Evolutionary conservation across 352 stramenopile genomes (phyloP).

Genomic region (Pythium aphanidermatum): DNA sequence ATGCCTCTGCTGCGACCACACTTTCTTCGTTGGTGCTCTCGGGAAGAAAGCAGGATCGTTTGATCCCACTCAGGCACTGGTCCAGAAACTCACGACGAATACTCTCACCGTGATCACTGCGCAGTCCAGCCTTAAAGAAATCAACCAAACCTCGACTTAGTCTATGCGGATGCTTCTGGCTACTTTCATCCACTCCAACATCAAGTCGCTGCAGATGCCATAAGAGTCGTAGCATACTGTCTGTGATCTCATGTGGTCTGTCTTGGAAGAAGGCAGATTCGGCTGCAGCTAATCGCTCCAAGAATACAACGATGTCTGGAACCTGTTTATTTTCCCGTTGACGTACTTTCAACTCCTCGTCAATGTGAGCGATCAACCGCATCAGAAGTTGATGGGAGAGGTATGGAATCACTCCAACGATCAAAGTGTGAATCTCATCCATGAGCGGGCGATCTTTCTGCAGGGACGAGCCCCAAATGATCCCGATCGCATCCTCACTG

Average conservation of each 20-base stretch:
- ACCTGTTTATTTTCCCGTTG: conserved; percentile 63
- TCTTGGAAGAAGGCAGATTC: conserved; percentile 72
- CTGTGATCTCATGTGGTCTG: conserved; percentile 50
- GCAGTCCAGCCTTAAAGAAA: conserved; percentile 79
- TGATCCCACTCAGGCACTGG: conserved; percentile 75
- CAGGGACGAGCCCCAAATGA: conserved; percentile 76
- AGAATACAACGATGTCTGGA: conserved; percentile 64
- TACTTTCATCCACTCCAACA: conserved; percentile 42
- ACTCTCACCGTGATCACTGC: conserved; percentile 60
- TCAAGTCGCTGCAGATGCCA: conserved; percentile 84
- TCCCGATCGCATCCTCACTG: conserved; percentile 50
- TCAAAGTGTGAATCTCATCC: conserved; percentile 76
- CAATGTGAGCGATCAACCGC: conserved; percentile 66
- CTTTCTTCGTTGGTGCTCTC: conserved; percentile 13
- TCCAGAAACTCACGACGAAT: conserved; percentile 63
- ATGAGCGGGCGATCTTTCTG: conserved; percentile 82
- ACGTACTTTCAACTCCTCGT: conserved; percentile 36
- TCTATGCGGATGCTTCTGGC: background rate
- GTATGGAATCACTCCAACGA: conserved; percentile 73
- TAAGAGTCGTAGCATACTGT: conserved; percentile 59
- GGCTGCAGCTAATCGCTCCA: conserved; percentile 67
- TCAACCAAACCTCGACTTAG: conserved; percentile 61
- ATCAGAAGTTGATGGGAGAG: conserved; percentile 64
- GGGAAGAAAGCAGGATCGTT: conserved; percentile 51
- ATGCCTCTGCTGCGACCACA: conserved; percentile 33